These are phyloP conservation scores for Yarrowia galli DNA, from an alignment of 1,139 yeast species.

Conservation along the genomic window DNA sequence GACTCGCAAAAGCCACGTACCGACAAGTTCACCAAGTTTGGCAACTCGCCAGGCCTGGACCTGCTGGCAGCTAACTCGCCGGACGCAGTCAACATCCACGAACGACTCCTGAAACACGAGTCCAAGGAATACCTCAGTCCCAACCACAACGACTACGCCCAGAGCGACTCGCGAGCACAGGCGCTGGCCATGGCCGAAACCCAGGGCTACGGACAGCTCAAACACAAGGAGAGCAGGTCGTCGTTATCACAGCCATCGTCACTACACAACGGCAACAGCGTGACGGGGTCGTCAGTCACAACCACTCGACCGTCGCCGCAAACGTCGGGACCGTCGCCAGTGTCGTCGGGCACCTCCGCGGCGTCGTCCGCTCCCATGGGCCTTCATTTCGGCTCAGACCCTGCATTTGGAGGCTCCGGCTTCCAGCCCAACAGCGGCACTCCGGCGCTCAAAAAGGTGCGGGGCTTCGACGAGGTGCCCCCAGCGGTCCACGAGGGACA, in stretches of 20 bases:
- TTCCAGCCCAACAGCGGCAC: constrained; percentile 34
- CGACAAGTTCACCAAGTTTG: constrained; percentile 37
- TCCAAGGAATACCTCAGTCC: constrained; percentile 30
- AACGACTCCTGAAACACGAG: constrained; percentile 22
- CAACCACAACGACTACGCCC: constrained; percentile 26
- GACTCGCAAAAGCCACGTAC: constrained; percentile 20
- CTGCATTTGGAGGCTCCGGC: constrained; percentile 38
- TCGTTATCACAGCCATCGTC: constrained; percentile 17
- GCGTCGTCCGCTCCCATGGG: constrained; percentile 32
- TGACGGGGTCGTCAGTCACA: constrained; percentile 32
- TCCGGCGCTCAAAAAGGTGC: constrained; percentile 25
- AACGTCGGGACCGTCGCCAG: constrained; percentile 26
- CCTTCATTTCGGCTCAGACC: constrained; percentile 38
- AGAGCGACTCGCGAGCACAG: constrained; percentile 31
- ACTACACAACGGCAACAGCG: constrained; percentile 2
- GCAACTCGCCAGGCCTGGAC: constrained; percentile 35
- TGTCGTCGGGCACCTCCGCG: constrained; percentile 25
- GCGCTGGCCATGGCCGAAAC: constrained; percentile 39
- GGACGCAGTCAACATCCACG: constrained; percentile 35
- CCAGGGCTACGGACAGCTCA: constrained; percentile 23
- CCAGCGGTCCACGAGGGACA: constrained; percentile 30
- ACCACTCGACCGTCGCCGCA: constrained; percentile 25
- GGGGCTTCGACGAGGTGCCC: constrained; percentile 30
- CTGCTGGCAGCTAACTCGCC: constrained; percentile 32
- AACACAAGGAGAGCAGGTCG: constrained; percentile 32